Conservation (phyloP, 345 rosid species). For the Excoecaria agallocha region DNA sequence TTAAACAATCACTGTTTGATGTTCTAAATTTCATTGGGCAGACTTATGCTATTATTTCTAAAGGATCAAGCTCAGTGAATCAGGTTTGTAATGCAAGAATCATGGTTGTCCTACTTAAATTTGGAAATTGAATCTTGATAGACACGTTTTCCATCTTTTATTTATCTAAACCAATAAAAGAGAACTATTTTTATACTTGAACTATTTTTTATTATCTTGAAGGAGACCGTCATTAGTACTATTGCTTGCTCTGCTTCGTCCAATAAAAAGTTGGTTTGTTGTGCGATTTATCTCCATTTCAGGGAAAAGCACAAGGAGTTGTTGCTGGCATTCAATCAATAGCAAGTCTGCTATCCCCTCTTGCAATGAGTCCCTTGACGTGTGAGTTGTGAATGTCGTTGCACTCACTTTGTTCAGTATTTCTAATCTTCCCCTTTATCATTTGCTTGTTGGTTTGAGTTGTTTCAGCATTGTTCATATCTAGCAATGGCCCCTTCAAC, state of each 20-base stretch:
- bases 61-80: slow-evolving; percentile 42
- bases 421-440: neutral
- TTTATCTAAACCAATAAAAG: too few species aligned
- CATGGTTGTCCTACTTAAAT: neutral
- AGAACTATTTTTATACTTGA: too few species aligned
- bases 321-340: slow-evolving; percentile 48
- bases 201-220: too few species aligned
- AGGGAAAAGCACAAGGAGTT: slow-evolving; percentile 59
- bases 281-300: neutral
- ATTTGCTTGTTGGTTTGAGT: neutral
- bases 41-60: slow-evolving; percentile 54
- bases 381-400: slow-evolving; percentile 22
- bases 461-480: slow-evolving; percentile 46
- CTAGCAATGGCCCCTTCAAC: slow-evolving; percentile 47
- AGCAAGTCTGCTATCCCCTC: slow-evolving; percentile 48
- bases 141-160: too few species aligned
- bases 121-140: too few species aligned
- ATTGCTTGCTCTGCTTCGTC: neutral
- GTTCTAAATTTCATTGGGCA: slow-evolving; percentile 23
- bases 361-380: slow-evolving; percentile 57
- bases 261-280: neutral
- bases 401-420: neutral
- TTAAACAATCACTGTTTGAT: neutral
- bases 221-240: too few species aligned
- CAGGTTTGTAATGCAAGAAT: slow-evolving; percentile 35